These are phyloP conservation scores for Acidomyces sp. DNA, from an alignment of 495 filamentous ascomycete genomes.

Conservation along the genomic window DNA sequence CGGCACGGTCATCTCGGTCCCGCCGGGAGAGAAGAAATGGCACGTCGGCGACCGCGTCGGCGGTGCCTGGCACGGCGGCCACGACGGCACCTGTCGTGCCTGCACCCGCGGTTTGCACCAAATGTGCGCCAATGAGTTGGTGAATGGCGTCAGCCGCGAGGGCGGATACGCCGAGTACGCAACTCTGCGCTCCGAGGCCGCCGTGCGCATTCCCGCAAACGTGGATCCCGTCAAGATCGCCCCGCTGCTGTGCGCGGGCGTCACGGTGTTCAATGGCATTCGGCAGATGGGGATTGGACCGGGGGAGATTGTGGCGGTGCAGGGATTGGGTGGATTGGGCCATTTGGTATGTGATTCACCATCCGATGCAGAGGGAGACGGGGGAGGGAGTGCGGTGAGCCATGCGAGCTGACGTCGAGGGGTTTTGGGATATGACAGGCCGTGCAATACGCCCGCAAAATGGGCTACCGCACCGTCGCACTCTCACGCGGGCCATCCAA, in stretches of 20 bases:
- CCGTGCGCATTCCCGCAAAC: slow-evolving; percentile 44
- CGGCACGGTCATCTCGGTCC: slow-evolving; percentile 27
- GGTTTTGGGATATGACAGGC: too few species aligned
- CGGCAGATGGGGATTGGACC: slow-evolving; percentile 44
- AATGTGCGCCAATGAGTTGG: slow-evolving; percentile 31
- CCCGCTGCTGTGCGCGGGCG: slow-evolving; percentile 58
- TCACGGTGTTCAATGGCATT: slow-evolving; percentile 61
- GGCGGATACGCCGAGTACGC: slow-evolving; percentile 52
- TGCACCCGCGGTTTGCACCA: slow-evolving; percentile 34
- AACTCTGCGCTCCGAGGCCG: slow-evolving; percentile 48
- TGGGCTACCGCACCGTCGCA: slow-evolving; percentile 54
- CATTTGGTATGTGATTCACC: slow-evolving; percentile 9
- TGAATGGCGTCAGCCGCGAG: slow-evolving; percentile 31
- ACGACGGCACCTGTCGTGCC: slow-evolving; percentile 32
- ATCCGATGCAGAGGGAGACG: neutral
- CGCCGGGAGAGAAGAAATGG: slow-evolving; percentile 29
- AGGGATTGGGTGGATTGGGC: slow-evolving; percentile 32
- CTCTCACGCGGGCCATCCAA: slow-evolving; percentile 45
- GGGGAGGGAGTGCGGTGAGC: neutral
- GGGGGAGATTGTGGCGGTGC: slow-evolving; percentile 48
- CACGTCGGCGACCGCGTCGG: slow-evolving; percentile 31
- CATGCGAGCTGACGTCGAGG: too few species aligned
- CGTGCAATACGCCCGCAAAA: slow-evolving; percentile 49
- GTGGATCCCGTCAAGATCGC: slow-evolving; percentile 47
- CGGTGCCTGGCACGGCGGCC: slow-evolving; percentile 35